A percentile compares a stretch with the other conserved stretches of the same genome.
Evolutionary conservation across 108 stramenopile species (phyloP).

Genomic region (Nitzschia putrida): DNA sequence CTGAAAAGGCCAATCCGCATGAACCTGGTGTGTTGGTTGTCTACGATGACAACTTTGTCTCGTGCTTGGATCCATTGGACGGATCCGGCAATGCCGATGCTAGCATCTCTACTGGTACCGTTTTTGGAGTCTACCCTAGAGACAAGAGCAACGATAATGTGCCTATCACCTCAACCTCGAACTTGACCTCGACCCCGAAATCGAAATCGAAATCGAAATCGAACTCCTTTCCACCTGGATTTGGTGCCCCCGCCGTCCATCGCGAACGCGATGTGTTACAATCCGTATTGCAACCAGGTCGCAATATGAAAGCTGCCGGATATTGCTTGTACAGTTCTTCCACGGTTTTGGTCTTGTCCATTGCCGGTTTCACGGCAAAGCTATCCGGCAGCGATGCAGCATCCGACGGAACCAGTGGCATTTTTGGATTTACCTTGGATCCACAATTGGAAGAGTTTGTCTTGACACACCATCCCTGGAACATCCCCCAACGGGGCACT

Average conservation of each 20-base stretch:
- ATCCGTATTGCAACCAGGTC: slow-evolving; percentile 82
- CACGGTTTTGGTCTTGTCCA: slow-evolving; percentile 93
- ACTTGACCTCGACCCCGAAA: not conserved
- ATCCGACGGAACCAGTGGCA: too few relatives aligned
- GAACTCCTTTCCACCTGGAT: too few relatives aligned
- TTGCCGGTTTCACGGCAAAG: slow-evolving; percentile 34
- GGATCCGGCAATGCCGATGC: slow-evolving; percentile 98
- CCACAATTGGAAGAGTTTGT: slow-evolving; percentile 96
- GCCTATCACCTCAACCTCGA: not conserved
- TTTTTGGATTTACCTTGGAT: slow-evolving; percentile 96
- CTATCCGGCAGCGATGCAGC: too few relatives aligned
- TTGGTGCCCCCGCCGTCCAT: too few relatives aligned
- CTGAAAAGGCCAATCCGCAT: slow-evolving; percentile 52
- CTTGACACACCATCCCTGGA: slow-evolving; percentile 86
- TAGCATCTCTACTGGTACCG: slow-evolving; percentile 96
- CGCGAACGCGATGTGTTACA: slow-evolving; percentile 24
- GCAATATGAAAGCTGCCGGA: slow-evolving; percentile 86
- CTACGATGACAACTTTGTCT: slow-evolving; percentile 74
- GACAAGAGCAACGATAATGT: not conserved
- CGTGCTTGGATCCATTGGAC: slow-evolving; percentile 97
- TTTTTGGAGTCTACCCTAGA: slow-evolving; percentile 92
- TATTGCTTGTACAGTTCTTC: slow-evolving; percentile 96
- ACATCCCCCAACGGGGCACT: slow-evolving; percentile 83
- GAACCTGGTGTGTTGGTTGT: slow-evolving; percentile 91
- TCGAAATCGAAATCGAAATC: too few relatives aligned